phyloP scores from a whole-genome alignment of 768 basidiomycete genomes.

The Suillus americanus region DNA sequence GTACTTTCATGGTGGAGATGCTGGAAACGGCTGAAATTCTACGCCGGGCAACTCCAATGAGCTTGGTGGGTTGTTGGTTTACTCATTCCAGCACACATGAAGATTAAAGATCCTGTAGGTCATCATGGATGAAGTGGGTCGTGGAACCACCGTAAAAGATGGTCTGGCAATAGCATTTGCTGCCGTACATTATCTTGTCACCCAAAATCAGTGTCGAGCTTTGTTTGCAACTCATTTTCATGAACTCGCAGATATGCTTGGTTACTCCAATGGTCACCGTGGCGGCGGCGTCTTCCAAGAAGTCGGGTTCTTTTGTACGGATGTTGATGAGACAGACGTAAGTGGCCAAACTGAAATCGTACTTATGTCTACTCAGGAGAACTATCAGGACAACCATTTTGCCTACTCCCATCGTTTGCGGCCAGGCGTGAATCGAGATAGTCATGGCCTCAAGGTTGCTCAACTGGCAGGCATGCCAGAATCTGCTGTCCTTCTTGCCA shows the following conservation, averaged over 20 bases:
- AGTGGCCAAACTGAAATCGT: constrained; percentile 21
- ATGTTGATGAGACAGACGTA: constrained; percentile 77
- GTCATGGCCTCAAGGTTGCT: constrained; percentile 90
- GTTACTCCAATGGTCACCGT: constrained; percentile 43
- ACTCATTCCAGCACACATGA: background rate
- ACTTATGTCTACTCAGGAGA: background rate
- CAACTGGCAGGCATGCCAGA: constrained; percentile 81
- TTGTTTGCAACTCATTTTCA: constrained; percentile 99
- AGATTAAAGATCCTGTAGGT: constrained; percentile 50
- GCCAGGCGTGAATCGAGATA: constrained; percentile 86
- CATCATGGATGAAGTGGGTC: constrained; percentile 99
- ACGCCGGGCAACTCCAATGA: constrained; percentile 74
- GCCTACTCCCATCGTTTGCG: constrained; percentile 79
- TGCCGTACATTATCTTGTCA: constrained; percentile 76
- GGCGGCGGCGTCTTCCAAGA: constrained; percentile 52
- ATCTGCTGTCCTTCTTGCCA: constrained; percentile 58
- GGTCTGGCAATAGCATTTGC: constrained; percentile 94
- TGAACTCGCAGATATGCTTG: constrained; percentile 84
- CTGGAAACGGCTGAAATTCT: constrained; percentile 92
- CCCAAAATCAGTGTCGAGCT: constrained; percentile 73
- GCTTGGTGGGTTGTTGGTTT: constrained; percentile 57
- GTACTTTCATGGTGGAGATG: constrained; percentile 99
- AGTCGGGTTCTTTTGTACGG: constrained; percentile 87
- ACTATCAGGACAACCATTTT: constrained; percentile 67
- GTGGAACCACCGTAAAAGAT: constrained; percentile 91